These are phyloP conservation scores for Brassica nigra DNA, from an alignment of 345 rosid species.

Conservation along the genomic window DNA sequence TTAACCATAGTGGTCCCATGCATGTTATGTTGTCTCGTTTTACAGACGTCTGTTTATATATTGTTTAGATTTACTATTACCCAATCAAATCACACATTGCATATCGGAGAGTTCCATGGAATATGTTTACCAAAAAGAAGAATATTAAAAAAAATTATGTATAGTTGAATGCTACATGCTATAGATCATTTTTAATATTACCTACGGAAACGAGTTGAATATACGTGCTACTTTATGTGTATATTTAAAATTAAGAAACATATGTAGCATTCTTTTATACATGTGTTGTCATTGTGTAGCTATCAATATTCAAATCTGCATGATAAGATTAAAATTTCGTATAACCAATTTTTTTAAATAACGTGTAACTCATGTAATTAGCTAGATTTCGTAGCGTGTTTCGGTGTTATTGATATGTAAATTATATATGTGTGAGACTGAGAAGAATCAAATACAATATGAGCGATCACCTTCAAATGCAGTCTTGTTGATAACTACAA, in stretches of 20 bases:
- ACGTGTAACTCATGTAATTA: not conserved
- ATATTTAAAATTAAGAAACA: not conserved
- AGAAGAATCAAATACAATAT: not conserved
- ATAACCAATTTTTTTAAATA: too few species aligned
- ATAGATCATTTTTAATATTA: not conserved
- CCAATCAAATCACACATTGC: not conserved
- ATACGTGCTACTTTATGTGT: not conserved
- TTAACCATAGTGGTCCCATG: not conserved
- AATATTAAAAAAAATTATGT: too few species aligned
- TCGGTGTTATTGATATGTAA: not conserved
- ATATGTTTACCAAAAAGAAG: not conserved
- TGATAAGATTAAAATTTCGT: too few species aligned
- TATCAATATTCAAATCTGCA: too few species aligned
- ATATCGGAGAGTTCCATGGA: not conserved
- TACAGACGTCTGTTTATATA: not conserved
- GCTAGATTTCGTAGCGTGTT: not conserved
- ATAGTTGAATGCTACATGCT: not conserved
- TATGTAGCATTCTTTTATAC: not conserved
- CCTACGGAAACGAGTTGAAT: not conserved
- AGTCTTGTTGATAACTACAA: not conserved
- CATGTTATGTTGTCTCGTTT: not conserved
- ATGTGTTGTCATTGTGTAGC: not conserved
- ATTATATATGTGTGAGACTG: not conserved
- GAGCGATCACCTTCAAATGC: not conserved
- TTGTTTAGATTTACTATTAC: not conserved